These are phyloP conservation scores for Calocybe gangraenosa DNA, from an alignment of 768 basidiomycete species.

Conservation along the genomic window DNA sequence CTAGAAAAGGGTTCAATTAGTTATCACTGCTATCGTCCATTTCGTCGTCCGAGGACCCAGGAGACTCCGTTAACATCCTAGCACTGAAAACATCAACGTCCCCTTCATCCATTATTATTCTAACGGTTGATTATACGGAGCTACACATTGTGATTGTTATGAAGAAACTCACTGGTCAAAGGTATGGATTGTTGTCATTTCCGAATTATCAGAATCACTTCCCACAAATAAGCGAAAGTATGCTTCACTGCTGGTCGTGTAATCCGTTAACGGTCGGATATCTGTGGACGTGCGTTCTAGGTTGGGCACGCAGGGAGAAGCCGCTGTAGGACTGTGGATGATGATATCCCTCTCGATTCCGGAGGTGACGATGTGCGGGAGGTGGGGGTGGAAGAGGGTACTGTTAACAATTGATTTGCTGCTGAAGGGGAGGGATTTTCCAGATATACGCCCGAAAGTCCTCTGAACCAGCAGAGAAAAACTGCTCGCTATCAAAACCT, in stretches of 20 bases:
- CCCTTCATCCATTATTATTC: constrained; percentile 59
- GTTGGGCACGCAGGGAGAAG: constrained; percentile 47
- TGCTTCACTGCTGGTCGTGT: constrained; percentile 27
- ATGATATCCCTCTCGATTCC: constrained; percentile 71
- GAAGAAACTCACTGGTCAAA: constrained; percentile 63
- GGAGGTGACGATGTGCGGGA: constrained; percentile 62
- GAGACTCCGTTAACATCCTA: constrained; percentile 33
- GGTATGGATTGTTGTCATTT: constrained; percentile 52
- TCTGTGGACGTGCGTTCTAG: constrained; percentile 41
- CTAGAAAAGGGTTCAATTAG: no score
- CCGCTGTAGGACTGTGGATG: constrained; percentile 62
- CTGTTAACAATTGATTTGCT: constrained; percentile 79
- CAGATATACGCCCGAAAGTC: constrained; percentile 80
- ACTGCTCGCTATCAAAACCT: constrained; percentile 45
- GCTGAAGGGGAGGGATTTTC: constrained; percentile 58
- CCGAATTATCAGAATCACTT: constrained; percentile 30
- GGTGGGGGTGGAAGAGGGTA: constrained; percentile 64
- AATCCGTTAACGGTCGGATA: constrained; percentile 41
- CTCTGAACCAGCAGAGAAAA: constrained; percentile 77
- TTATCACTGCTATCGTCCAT: constrained; percentile 22
- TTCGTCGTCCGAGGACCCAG: constrained; percentile 26
- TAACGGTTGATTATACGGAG: constrained; percentile 18
- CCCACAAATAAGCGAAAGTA: constrained; percentile 34
- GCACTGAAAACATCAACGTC: constrained; percentile 48
- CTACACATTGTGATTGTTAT: background rate